phyloP scores from a whole-genome alignment of 225 moss, liverwort and hornwort genomes.

The Marchantia polymorpha region DNA sequence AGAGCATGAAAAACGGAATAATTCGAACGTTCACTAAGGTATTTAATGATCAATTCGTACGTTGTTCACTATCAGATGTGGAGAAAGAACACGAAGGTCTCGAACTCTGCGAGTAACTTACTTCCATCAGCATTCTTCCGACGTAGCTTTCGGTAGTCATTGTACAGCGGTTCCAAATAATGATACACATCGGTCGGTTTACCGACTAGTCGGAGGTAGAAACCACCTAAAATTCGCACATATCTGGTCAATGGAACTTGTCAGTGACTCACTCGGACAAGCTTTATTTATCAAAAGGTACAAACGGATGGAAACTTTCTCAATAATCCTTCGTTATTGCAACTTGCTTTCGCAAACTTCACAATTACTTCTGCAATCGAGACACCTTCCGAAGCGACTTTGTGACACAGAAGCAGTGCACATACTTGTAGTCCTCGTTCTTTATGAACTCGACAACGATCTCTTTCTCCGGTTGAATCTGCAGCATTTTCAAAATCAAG shows the following conservation, averaged over 20 bases:
- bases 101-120: slow-evolving; percentile 30
- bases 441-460: slow-evolving; percentile 99
- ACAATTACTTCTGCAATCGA: not conserved
- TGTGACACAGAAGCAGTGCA: not conserved
- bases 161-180: slow-evolving; percentile 96
- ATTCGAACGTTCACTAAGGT: no score
- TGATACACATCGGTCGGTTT: slow-evolving; percentile 99
- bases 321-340: not conserved
- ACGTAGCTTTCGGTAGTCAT: slow-evolving; percentile 93
- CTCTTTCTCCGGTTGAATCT: slow-evolving; percentile 99
- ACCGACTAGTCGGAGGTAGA: slow-evolving; percentile 95
- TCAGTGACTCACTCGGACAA: not conserved
- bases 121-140: slow-evolving; percentile 73
- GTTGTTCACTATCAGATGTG: no score
- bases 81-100: not conserved
- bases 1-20: no score
- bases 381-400: not conserved
- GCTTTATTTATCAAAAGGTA: not conserved
- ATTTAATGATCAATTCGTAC: no score
- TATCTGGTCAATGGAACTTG: slow-evolving; percentile 51
- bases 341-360: not conserved
- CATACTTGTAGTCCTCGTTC: slow-evolving; percentile 97
- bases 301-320: no score
- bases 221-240: slow-evolving; percentile 95
- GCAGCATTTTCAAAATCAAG: slow-evolving; percentile 98